These are phyloP conservation scores for Plantago elongata DNA, from an alignment of 257 asterid genomes.

Conservation along the genomic window DNA sequence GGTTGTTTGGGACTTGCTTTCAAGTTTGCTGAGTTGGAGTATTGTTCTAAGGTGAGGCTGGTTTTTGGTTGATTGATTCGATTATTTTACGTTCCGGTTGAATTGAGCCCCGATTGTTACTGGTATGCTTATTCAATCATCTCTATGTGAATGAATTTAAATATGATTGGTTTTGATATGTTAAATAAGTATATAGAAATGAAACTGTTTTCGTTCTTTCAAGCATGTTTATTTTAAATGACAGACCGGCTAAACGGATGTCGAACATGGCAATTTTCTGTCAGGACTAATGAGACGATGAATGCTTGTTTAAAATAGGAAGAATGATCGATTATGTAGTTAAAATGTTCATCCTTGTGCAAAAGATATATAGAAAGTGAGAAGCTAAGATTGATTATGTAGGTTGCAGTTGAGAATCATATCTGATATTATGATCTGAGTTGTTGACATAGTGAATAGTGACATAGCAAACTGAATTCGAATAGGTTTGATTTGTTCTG, in stretches of 20 bases:
- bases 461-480: background rate
- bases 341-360: too few relatives aligned
- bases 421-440: background rate
- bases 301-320: background rate
- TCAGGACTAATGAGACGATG: background rate
- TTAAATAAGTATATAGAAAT: background rate
- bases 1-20: constrained; percentile 87
- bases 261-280: too few relatives aligned
- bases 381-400: too few relatives aligned
- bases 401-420: background rate
- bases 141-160: too few relatives aligned
- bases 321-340: background rate
- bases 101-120: too few relatives aligned
- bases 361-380: too few relatives aligned
- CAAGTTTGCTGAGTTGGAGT: constrained; percentile 89
- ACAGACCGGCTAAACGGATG: too few relatives aligned
- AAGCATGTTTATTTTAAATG: too few relatives aligned
- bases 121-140: too few relatives aligned
- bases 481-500: background rate
- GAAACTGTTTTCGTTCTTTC: too few relatives aligned
- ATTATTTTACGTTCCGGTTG: constrained; percentile 18
- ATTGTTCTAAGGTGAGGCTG: constrained; percentile 60
- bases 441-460: background rate
- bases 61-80: constrained; percentile 25
- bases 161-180: background rate